Conservation (phyloP, 257 asterid species). For the Nicotiana otophora region DNA sequence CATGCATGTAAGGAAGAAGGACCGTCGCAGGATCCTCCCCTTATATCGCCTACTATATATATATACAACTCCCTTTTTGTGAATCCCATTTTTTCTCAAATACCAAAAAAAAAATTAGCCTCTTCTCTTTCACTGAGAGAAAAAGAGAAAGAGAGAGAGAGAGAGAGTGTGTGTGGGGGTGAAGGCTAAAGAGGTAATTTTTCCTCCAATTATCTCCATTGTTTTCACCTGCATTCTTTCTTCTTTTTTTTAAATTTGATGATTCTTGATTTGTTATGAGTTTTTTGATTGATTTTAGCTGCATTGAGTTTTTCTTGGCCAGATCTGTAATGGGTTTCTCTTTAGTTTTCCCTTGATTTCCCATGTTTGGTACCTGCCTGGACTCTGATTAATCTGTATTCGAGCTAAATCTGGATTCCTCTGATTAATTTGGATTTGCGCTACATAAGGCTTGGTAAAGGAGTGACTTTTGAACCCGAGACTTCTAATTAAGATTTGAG, state of each 20-base stretch:
- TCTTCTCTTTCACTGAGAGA: not conserved
- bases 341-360: no score
- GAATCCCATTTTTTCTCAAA: not conserved
- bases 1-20: conserved; percentile 21
- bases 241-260: not conserved
- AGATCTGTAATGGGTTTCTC: not conserved
- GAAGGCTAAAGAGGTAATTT: not conserved
- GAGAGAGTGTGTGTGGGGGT: not conserved
- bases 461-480: no score
- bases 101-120: not conserved
- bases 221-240: not conserved
- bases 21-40: no score
- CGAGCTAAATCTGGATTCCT: no score
- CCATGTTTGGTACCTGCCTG: no score
- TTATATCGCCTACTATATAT: not conserved
- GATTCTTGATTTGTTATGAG: not conserved
- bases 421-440: no score
- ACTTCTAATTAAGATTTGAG: no score
- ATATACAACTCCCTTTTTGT: not conserved
- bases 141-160: not conserved
- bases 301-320: not conserved
- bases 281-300: not conserved
- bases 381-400: no score
- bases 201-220: not conserved
- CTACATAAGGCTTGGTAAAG: no score